Conservation (phyloP, 164 flowering plant genomes). For the Berberis vulgaris region DNA sequence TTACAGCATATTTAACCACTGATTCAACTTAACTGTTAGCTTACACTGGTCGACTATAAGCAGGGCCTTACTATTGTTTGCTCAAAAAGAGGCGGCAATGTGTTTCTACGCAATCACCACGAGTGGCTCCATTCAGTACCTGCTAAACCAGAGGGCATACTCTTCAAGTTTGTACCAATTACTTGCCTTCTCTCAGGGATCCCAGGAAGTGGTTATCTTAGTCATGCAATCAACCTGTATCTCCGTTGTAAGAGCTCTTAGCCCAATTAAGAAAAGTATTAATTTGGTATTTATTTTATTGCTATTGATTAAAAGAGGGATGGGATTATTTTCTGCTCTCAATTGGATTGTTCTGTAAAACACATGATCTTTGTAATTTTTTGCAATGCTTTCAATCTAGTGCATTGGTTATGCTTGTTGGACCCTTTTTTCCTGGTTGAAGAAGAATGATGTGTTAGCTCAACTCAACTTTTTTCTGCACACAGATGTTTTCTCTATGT, state of each 20-base stretch:
- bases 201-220: slow-evolving; percentile 87
- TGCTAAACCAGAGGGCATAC: slow-evolving; percentile 63
- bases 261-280: not conserved
- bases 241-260: slow-evolving; percentile 64
- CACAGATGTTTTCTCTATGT: too few relatives aligned
- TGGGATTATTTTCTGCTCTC: too few relatives aligned
- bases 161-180: slow-evolving; percentile 78
- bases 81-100: slow-evolving; percentile 84
- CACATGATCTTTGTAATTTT: too few relatives aligned
- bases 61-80: slow-evolving; percentile 73
- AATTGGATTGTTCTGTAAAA: too few relatives aligned
- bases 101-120: slow-evolving; percentile 43
- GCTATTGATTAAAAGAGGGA: too few relatives aligned
- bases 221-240: slow-evolving; percentile 90
- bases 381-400: too few relatives aligned
- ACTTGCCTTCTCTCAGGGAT: slow-evolving; percentile 80
- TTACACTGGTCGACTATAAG: slow-evolving; percentile 7
- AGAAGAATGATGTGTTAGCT: too few relatives aligned
- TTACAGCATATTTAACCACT: not conserved
- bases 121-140: slow-evolving; percentile 81
- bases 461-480: too few relatives aligned
- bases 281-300: too few relatives aligned
- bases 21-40: slow-evolving; percentile 2
- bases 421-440: too few relatives aligned
- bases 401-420: too few relatives aligned